Evolutionary conservation across 1,284 basidiomycete species (phyloP), one percentile per base, ranked within the genome.

Genomic region (Moesziomyces parantarcticus): DNA sequence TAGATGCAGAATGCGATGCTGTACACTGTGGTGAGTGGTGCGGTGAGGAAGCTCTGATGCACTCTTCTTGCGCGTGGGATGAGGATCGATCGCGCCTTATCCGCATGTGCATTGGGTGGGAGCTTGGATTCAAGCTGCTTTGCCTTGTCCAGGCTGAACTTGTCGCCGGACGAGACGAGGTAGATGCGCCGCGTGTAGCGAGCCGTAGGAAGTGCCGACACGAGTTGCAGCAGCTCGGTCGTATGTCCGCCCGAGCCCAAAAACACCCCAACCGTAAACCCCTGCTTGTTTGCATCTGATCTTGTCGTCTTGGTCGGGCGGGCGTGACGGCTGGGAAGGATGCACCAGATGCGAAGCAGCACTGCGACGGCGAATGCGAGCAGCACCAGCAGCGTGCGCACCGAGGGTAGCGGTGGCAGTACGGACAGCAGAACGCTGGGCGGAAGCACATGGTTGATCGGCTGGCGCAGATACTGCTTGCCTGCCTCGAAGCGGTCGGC

Each of bases 191-290:
- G 90, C 1, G 86, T 86, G 84, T 96, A 98, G 47, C 91, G 89
- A 18, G 86, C 79, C 58, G 91, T 90, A 80, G 96, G 90, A 41
- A 99, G 85, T 6, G 90, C 86, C 3, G 90, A 90, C n/a, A 92
- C 75, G 20, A 99, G 87, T 26, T 88, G 86, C 52, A 96, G 85
- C 64, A 92, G 91, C 86, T 99, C 97, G 68, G 89, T 90, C 7
- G 95, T 97, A 85, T 99, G 97, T 0, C 97, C 97, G 29, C 97
- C 88, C 64, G 89, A 90, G 23, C 89, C 89, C 10, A 90, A 86
- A 77, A 90, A 88, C 50, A 89, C 85, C 13, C 86, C 88, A 22
- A 90, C 62, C 14, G 51, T 56, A 8, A 21, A 52, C 4, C n/a
- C 20, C 3, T 14, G 20, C 25, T 16, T 13, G 18, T 26, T 48